Percentiles rank a stretch among this genome's conserved stretches.
These are phyloP conservation scores for Alternaria metachromatica DNA, from an alignment of 2,329 filamentous ascomycete species.

Conservation along the genomic window DNA sequence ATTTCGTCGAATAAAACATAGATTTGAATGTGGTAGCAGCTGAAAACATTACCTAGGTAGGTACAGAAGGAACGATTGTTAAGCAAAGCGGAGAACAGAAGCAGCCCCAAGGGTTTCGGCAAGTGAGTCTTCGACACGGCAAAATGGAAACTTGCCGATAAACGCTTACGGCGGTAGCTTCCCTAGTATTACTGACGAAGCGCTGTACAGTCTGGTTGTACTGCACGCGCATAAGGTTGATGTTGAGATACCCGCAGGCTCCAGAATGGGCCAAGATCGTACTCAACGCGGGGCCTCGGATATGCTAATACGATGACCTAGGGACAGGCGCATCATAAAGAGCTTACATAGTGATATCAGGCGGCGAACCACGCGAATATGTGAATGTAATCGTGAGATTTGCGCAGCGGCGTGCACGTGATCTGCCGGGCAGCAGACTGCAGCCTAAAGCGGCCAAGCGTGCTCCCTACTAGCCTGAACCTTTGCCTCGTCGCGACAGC, in stretches of 20 bases:
- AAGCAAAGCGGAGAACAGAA: not conserved
- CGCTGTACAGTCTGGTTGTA: not conserved
- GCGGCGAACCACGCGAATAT: not conserved
- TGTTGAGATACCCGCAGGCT: not conserved
- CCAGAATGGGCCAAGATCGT: not conserved
- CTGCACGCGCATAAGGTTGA: not conserved
- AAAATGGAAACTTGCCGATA: not conserved
- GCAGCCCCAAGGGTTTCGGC: not conserved
- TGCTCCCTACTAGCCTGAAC: constrained; percentile 9
- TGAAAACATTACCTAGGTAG: too few relatives aligned
- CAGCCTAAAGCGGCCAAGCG: constrained; percentile 8
- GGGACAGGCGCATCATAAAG: not conserved
- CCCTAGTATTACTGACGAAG: not conserved
- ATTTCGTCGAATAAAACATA: not conserved
- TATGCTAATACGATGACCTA: not conserved
- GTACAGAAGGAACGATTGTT: not conserved
- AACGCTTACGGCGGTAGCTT: too few relatives aligned
- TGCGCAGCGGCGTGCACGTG: not conserved
- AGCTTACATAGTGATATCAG: not conserved
- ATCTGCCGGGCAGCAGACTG: not conserved
- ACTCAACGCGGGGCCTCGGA: not conserved
- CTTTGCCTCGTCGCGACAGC: constrained; percentile 13
- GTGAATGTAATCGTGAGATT: not conserved
- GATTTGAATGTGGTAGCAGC: not conserved
- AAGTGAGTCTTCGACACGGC: not conserved